These are phyloP conservation scores for Neonectria hederae DNA, from an alignment of 2,329 filamentous ascomycete genomes.

Conservation along the genomic window DNA sequence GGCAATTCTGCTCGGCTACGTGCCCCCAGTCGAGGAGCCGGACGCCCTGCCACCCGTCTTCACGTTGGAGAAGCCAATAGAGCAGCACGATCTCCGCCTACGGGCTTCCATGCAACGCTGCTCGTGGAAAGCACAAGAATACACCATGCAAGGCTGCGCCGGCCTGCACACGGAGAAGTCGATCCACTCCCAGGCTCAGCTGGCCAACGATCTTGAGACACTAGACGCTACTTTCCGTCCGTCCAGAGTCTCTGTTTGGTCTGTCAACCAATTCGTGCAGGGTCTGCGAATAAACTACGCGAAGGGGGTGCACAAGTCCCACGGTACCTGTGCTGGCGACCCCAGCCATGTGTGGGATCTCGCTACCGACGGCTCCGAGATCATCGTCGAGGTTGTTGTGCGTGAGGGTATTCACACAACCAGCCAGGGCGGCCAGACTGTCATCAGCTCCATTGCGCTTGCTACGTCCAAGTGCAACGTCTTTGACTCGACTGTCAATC, in stretches of 20 bases:
- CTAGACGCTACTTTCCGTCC: background rate
- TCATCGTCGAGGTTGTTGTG: background rate
- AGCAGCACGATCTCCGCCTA: background rate
- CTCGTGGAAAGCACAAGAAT: too few relatives aligned
- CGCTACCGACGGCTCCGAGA: background rate
- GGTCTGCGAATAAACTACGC: background rate
- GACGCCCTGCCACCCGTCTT: background rate
- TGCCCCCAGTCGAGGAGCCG: background rate
- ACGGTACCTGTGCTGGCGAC: background rate
- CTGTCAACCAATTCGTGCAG: background rate
- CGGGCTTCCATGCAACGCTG: background rate
- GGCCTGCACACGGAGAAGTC: too few relatives aligned
- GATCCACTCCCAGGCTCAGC: background rate
- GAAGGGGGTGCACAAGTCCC: background rate
- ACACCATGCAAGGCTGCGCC: too few relatives aligned
- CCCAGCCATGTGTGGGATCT: background rate
- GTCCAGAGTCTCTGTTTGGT: background rate
- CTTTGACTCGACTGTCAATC: background rate
- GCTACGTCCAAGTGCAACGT: background rate
- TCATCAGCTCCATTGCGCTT: background rate
- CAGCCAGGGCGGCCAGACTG: background rate
- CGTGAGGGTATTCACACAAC: background rate
- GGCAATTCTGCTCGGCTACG: background rate
- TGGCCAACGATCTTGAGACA: background rate
- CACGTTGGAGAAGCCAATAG: background rate